phyloP scores from a whole-genome alignment of 2,329 filamentous ascomycete genomes.

The Phaeosphaeria sp. region DNA sequence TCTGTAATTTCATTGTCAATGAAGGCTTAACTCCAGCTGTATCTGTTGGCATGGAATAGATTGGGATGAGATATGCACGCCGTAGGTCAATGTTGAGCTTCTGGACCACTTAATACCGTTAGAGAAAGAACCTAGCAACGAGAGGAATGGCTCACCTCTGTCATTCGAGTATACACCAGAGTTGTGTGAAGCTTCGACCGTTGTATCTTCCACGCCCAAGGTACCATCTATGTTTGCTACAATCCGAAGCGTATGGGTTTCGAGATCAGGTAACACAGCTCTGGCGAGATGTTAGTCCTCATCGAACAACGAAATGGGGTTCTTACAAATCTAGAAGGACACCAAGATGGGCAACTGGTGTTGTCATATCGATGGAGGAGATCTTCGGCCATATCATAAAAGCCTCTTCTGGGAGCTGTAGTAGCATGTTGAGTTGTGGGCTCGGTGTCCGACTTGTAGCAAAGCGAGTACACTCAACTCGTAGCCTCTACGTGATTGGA shows the following conservation, averaged over 20 bases:
- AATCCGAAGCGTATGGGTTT: constrained; percentile 9
- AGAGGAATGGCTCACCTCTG: not conserved
- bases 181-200: not conserved
- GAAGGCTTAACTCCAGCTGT: not conserved
- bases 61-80: constrained; percentile 8
- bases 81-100: constrained; percentile 11
- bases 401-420: constrained; percentile 11
- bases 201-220: constrained; percentile 12
- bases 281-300: not conserved
- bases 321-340: constrained; percentile 8
- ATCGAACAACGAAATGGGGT: not conserved
- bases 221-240: constrained; percentile 16
- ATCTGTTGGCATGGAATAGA: constrained; percentile 11
- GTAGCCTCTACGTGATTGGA: constrained; percentile 2
- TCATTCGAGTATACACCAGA: constrained; percentile 2
- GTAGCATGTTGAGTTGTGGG: constrained; percentile 6
- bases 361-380: not conserved
- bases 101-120: not conserved
- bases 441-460: not conserved
- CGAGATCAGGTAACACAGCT: constrained; percentile 8
- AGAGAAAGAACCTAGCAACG: not conserved
- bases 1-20: constrained; percentile 7
- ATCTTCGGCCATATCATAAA: constrained; percentile 13
- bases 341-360: not conserved
- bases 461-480: constrained; percentile 10